Base-by-base conservation (phyloP, 305 asterid genomes). In the Salvia sclarea region DNA sequence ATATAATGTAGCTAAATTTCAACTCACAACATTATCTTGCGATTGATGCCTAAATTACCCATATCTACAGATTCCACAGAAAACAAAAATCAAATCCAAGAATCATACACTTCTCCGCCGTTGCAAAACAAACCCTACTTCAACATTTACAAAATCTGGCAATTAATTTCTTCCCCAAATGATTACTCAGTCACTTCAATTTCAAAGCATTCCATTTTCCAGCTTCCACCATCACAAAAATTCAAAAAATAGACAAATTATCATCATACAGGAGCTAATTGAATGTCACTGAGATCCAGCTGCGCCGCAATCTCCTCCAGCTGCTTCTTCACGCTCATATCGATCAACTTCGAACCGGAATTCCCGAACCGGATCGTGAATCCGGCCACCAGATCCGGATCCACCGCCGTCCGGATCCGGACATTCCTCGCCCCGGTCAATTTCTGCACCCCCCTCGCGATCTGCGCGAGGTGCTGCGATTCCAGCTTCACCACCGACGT, bases 271-370 rank as follows among this genome's bases (percentile, higher is more conserved):
- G n/a, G n/a, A n/a, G 85, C 88, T 64, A 88, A 81, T 63, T 85
- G 90, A 78, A 90, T 76, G 35, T 90, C 96, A 30, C 92, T 91
- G 64, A 88, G 45, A 62, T 93, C 95, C 52, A 93, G 83, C 80
- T 85, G 85, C 5, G 80, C 81, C 21, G 92, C 82, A 61, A 93
- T 86, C 64, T 93, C 95, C 70, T 88, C 89, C 10, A 93, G 90
- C 83, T 93, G 96, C 70, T 88, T 93, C 83, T 93, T 93, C 47
- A 93, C 95, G 61, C 98, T 93, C 96, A 93, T 81, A 43, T 93
- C 96, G 49, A 93, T 81, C 85, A 93, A 74, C 53, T 90, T 93
- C 8, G 98, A 93, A 20, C 96, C 96, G 2, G 89, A 74, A 20
- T 13, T 65, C 12, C 97, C 97, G 54, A 76, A 93, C 78, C 95